Percentiles rank a stretch among this genome's conserved stretches.
Evolutionary conservation across 805 yeast genomes (phyloP).

Genomic region (Saccharomycopsis javanensis): DNA sequence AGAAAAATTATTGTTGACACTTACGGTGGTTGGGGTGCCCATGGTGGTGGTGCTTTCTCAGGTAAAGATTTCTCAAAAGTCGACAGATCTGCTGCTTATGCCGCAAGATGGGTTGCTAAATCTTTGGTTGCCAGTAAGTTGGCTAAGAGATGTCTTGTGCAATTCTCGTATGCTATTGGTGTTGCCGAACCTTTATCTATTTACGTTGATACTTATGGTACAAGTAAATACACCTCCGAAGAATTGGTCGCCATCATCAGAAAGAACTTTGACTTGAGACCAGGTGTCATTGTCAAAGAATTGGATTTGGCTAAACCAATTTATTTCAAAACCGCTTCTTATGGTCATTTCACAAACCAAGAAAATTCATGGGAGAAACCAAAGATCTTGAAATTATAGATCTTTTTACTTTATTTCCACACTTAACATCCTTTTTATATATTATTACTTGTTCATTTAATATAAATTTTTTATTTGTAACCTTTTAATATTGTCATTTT

Average conservation of each 20-base stretch:
- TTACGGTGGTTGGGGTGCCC: constrained; percentile 99
- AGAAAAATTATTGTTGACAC: constrained; percentile 99
- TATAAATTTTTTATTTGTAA: not conserved
- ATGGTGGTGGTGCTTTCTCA: constrained; percentile 99
- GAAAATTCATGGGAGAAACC: constrained; percentile 98
- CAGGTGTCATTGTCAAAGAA: constrained; percentile 96
- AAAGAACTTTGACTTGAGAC: constrained; percentile 97
- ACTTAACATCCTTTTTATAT: not conserved
- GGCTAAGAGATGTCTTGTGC: constrained; percentile 95
- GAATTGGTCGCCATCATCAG: constrained; percentile 87
- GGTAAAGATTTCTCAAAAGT: constrained; percentile 99
- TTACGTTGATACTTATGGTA: constrained; percentile 97
- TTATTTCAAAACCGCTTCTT: constrained; percentile 97
- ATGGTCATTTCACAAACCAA: constrained; percentile 99
- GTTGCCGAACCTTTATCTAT: constrained; percentile 98
- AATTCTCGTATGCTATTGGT: constrained; percentile 99
- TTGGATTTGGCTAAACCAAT: constrained; percentile 98
- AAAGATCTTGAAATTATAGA: constrained; percentile 45
- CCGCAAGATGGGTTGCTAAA: constrained; percentile 99
- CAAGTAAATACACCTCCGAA: constrained; percentile 79
- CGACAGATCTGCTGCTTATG: constrained; percentile 99
- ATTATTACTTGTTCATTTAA: constrained; percentile 2
- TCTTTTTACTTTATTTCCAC: not conserved
- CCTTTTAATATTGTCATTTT: not conserved
- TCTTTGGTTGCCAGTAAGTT: constrained; percentile 90